These are phyloP conservation scores for Colletotrichum lupini DNA, from an alignment of 2,329 filamentous ascomycete genomes.

Conservation along the genomic window DNA sequence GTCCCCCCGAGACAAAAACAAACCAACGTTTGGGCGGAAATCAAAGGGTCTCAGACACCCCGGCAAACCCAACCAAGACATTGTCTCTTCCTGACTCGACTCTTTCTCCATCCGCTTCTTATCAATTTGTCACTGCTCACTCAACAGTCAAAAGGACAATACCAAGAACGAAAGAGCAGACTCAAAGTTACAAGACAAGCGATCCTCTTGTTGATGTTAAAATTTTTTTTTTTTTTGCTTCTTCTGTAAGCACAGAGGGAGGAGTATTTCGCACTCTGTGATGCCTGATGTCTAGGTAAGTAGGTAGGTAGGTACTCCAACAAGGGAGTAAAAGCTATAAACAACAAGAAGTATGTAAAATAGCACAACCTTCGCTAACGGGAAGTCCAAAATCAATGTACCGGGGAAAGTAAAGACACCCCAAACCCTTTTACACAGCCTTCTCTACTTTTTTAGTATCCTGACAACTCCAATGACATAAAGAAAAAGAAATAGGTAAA, in stretches of 20 bases:
- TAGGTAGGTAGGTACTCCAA: not conserved
- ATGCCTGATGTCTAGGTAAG: not conserved
- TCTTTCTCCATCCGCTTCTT: not conserved
- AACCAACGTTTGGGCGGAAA: too few species aligned
- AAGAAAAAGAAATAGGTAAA: not conserved
- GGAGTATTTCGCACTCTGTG: not conserved
- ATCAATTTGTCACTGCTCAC: not conserved
- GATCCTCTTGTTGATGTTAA: not conserved
- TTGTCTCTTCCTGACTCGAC: too few species aligned
- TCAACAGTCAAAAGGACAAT: too few species aligned
- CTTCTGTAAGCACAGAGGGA: not conserved
- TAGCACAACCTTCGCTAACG: not conserved
- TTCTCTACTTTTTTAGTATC: not conserved
- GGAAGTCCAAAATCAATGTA: not conserved
- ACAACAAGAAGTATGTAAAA: not conserved
- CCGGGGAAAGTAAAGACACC: not conserved
- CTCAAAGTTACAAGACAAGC: not conserved
- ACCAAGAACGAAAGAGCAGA: not conserved
- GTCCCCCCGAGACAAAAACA: too few species aligned
- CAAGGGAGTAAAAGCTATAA: not conserved
- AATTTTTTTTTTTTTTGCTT: not conserved
- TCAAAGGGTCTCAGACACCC: too few species aligned
- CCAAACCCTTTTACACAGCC: not conserved
- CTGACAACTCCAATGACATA: constrained; percentile 1
- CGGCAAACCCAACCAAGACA: too few species aligned